Evolutionary conservation across 2,329 filamentous ascomycete species (phyloP), one percentile per base, ranked within the genome.

Genomic region (Bipolaris cookei): DNA sequence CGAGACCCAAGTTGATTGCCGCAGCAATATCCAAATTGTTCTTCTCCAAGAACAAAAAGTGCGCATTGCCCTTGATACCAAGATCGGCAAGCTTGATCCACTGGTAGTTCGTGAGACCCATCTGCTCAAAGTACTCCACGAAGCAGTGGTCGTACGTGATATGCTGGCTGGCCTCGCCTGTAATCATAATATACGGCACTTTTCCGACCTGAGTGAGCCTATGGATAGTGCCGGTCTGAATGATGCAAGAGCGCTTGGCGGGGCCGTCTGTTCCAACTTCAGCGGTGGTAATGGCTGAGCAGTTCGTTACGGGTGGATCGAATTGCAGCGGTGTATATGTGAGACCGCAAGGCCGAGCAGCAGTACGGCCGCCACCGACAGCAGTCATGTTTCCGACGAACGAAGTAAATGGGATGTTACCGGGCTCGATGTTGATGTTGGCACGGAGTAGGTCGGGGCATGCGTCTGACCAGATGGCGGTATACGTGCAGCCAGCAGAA

Each of bases 41-140:
- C 63, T 73, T 77, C 72, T 86, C 83, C 32, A 86, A 64, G 43
- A 84, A 83, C 72, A 82, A 77, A 56, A 86, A 77, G 63, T 86
- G 84, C 0, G 82, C 84, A 56, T 87, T 87, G 0, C 85, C 85
- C 20, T 72, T 66, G 1, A 86, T 79, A 0, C 77, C 77, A 1
- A 73, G 54, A 0, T 81, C 69, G 0, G 74, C 78, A 42, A 87
- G 73, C 47, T 77, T 71, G 34, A 84, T 61, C 72, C 79, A 80
- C 2, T 81, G 74, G 1, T 79, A 76, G 0, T 64, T 56, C 1
- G 81, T 77, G 0, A 44, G 21, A 6, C 84, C 84, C 1, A 80
- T 83, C 65, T 69, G 67, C 62, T 64, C 59, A 47, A 68, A 54
- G 54, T 66, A 69, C 42, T 64, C 51, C 16, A 75, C 58, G 1